Conservation (phyloP, 495 filamentous ascomycete genomes). For the Podospora appendiculata region DNA sequence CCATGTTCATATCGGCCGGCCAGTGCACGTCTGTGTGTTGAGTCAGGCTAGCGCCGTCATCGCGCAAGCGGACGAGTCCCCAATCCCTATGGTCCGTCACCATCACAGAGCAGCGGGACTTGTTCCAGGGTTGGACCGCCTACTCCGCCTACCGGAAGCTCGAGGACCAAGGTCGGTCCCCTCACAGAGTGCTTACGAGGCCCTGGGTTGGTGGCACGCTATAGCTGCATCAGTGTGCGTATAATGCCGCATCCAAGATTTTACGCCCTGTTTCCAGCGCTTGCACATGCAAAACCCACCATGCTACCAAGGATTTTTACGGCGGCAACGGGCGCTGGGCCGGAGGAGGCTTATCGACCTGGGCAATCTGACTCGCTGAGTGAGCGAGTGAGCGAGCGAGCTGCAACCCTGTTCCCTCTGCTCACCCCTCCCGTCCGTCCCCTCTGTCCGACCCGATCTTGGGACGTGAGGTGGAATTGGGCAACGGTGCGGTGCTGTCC, state of each 20-base stretch:
- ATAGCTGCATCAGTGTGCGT: slow-evolving; percentile 16
- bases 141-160: slow-evolving; percentile 17
- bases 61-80: slow-evolving; percentile 7
- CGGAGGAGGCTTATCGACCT: slow-evolving; percentile 19
- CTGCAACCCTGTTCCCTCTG: slow-evolving; percentile 5
- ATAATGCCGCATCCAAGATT: slow-evolving; percentile 20
- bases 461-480: slow-evolving; percentile 11
- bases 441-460: slow-evolving; percentile 14
- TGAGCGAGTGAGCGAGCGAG: slow-evolving; percentile 13
- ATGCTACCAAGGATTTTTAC: slow-evolving; percentile 11
- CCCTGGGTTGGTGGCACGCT: slow-evolving; percentile 8
- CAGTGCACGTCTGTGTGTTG: slow-evolving; percentile 1
- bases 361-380: slow-evolving; percentile 26
- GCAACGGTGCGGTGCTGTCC: slow-evolving; percentile 6
- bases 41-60: slow-evolving; percentile 22
- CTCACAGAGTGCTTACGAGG: not conserved
- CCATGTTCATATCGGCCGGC: no score
- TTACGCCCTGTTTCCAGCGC: not conserved
- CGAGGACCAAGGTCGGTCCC: not conserved
- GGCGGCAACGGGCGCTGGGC: slow-evolving; percentile 14
- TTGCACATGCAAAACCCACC: slow-evolving; percentile 23
- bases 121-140: slow-evolving; percentile 3
- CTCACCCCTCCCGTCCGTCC: slow-evolving; percentile 13
- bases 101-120: slow-evolving; percentile 7
- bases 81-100: not conserved